These are phyloP conservation scores for Selenicereus undatus DNA, from an alignment of 148 eudicot species.

Conservation along the genomic window DNA sequence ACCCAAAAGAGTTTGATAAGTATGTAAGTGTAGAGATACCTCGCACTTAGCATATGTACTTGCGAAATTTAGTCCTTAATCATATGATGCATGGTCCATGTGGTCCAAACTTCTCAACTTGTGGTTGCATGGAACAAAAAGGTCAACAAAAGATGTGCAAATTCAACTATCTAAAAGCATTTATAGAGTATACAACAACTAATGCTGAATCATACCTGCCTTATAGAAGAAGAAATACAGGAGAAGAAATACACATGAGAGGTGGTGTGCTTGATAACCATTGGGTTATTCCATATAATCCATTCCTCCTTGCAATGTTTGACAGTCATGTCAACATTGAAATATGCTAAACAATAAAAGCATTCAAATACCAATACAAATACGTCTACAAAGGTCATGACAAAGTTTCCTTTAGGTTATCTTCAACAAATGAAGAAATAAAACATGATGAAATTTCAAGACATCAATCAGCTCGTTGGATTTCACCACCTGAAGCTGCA, in stretches of 20 bases:
- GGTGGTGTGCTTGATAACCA: neutral
- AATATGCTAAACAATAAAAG: neutral
- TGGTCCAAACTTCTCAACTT: neutral
- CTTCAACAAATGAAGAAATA: neutral
- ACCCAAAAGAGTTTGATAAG: neutral
- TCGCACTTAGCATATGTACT: neutral
- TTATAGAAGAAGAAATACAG: neutral
- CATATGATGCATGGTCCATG: slow-evolving; percentile 3
- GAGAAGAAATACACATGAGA: neutral
- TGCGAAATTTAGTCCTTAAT: neutral
- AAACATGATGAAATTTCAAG: neutral
- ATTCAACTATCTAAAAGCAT: neutral
- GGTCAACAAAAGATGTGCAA: neutral
- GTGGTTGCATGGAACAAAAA: neutral
- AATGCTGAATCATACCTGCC: neutral
- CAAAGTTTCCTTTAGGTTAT: neutral
- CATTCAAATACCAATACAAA: neutral
- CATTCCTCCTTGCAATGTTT: neutral
- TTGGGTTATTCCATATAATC: slow-evolving; percentile 11
- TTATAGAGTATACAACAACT: neutral
- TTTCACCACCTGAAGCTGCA: neutral
- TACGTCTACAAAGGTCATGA: slow-evolving; percentile 6
- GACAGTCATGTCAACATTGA: slow-evolving; percentile 8
- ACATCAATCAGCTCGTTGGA: neutral
- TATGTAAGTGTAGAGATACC: slow-evolving; percentile 3